These are phyloP conservation scores for Staphylotrichum tortipilum DNA, from an alignment of 495 filamentous ascomycete genomes.

Conservation along the genomic window DNA sequence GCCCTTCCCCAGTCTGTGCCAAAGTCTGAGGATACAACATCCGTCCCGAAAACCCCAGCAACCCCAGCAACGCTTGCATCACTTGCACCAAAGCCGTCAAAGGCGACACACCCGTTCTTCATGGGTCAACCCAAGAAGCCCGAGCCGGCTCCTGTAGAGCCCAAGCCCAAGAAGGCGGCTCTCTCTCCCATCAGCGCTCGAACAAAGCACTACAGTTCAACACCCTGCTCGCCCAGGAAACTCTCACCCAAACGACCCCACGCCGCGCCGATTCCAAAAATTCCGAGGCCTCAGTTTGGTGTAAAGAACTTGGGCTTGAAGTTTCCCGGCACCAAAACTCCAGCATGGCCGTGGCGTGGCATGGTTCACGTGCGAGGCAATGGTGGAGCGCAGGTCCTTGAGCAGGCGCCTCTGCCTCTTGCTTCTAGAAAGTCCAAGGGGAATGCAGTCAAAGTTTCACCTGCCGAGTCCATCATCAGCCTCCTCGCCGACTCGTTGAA, in stretches of 20 bases:
- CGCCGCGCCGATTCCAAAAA: constrained; percentile 3
- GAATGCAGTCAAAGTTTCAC: constrained; percentile 31
- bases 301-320: constrained; percentile 34
- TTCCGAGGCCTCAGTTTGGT: constrained; percentile 25
- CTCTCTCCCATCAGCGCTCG: constrained; percentile 5
- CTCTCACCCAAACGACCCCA: constrained; percentile 24
- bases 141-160: constrained; percentile 11
- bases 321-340: constrained; percentile 50
- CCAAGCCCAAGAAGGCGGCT: constrained; percentile 9
- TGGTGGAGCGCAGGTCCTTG: not conserved
- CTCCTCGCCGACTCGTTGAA: constrained; percentile 26
- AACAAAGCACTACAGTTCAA: constrained; percentile 28
- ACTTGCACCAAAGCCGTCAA: constrained; percentile 31
- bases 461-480: constrained; percentile 37
- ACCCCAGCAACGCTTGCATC: no score
- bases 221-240: constrained; percentile 28
- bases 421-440: constrained; percentile 43
- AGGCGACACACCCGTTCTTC: constrained; percentile 79
- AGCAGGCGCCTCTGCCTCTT: not conserved
- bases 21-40: no score
- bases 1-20: no score
- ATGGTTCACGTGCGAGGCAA: constrained; percentile 51
- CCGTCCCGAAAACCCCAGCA: not conserved
- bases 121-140: constrained; percentile 32
- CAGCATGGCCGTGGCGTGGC: constrained; percentile 63